Evolutionary conservation across 768 basidiomycete species (phyloP).

Genomic region (Boletus tomentosulus): DNA sequence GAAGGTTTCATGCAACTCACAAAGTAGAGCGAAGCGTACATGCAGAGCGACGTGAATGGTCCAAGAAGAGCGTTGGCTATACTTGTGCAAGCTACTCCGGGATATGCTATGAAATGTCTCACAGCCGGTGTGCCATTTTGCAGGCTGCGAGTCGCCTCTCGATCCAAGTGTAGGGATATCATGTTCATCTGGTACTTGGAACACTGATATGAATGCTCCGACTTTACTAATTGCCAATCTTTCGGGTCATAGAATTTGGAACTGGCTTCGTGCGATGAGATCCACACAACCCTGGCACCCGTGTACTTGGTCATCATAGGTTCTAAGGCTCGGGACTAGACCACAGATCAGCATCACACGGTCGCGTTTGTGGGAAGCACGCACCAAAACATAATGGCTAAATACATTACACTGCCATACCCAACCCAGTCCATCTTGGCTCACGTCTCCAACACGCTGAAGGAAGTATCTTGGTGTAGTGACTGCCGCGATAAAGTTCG

Average conservation of each 20-base stretch:
- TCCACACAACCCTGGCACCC: slow-evolving; percentile 70
- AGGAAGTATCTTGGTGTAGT: slow-evolving; percentile 53
- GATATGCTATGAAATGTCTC: slow-evolving; percentile 62
- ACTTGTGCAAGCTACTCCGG: slow-evolving; percentile 66
- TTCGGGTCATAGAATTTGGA: slow-evolving; percentile 51
- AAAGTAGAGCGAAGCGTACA: slow-evolving; percentile 57
- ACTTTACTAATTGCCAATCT: slow-evolving; percentile 70
- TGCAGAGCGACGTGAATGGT: slow-evolving; percentile 43
- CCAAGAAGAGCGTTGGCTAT: slow-evolving; percentile 48
- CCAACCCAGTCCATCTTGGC: slow-evolving; percentile 69
- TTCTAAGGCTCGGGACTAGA: slow-evolving; percentile 61
- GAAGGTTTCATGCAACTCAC: slow-evolving; percentile 38
- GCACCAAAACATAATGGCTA: slow-evolving; percentile 72
- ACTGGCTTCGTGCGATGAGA: slow-evolving; percentile 64
- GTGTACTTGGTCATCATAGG: slow-evolving; percentile 46
- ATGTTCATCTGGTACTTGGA: slow-evolving; percentile 79
- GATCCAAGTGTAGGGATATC: slow-evolving; percentile 53
- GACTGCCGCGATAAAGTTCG: slow-evolving; percentile 42
- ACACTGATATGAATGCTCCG: slow-evolving; percentile 60
- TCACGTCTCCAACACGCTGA: slow-evolving; percentile 57
- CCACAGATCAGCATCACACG: slow-evolving; percentile 2
- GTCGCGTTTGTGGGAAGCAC: slow-evolving; percentile 23
- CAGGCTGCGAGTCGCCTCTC: slow-evolving; percentile 31
- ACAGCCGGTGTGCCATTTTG: slow-evolving; percentile 9
- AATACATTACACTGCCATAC: slow-evolving; percentile 86